Evolutionary conservation across 352 stramenopile genomes (phyloP).

Genomic region (Thraustotheca clavata): DNA sequence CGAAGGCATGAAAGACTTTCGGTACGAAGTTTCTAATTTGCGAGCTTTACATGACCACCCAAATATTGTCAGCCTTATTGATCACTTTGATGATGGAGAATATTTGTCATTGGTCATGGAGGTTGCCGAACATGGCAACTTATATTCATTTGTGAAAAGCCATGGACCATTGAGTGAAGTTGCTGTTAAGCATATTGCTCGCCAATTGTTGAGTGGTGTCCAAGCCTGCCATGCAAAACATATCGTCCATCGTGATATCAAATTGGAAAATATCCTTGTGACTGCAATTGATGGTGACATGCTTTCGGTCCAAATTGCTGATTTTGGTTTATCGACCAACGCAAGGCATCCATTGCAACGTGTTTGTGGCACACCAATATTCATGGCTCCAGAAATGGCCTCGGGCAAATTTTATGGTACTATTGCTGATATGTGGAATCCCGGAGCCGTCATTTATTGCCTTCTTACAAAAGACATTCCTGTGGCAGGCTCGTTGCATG

Average conservation of each 20-base stretch:
- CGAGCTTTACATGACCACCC: neutral
- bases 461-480: no score
- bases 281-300: neutral
- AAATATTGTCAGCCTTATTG: neutral
- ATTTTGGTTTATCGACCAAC: conserved; percentile 65
- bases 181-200: conserved; percentile 45
- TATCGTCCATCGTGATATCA: conserved; percentile 67
- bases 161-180: conserved; percentile 29
- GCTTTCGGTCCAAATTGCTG: conserved; percentile 51
- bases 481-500: no score
- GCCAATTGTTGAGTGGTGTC: conserved; percentile 44
- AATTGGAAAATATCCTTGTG: conserved; percentile 56
- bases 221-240: conserved; percentile 52
- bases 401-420: conserved; percentile 49
- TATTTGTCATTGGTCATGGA: neutral
- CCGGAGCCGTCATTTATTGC: conserved; percentile 63
- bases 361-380: conserved; percentile 65
- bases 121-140: neutral
- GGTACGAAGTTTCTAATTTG: neutral
- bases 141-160: neutral
- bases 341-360: conserved; percentile 36
- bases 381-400: conserved; percentile 54
- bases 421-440: conserved; percentile 64
- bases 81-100: conserved; percentile 2
- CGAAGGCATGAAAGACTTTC: neutral